Percentiles rank a stretch among this genome's conserved stretches.
Evolutionary conservation across 176 grass and related monocot species (phyloP).

Genomic region (Avena atlantica): DNA sequence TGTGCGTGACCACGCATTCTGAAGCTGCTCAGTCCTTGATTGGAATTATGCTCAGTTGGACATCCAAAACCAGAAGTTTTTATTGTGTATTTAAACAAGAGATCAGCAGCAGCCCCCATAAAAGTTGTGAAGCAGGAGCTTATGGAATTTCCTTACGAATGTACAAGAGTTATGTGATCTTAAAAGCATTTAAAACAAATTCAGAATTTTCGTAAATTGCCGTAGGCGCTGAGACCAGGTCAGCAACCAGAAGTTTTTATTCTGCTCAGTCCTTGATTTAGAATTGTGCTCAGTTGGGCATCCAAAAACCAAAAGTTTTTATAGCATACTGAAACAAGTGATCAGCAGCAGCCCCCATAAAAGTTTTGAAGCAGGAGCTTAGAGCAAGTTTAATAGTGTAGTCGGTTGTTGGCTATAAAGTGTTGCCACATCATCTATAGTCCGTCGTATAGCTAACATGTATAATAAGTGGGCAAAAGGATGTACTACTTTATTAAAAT

Average conservation of each 20-base stretch:
- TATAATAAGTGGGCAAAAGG: no score
- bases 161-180: neutral
- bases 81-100: neutral
- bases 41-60: slow-evolving; percentile 22
- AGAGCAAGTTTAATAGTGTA: no score
- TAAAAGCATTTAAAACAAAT: neutral
- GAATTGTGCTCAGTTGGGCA: slow-evolving; percentile 24
- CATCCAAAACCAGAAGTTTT: neutral
- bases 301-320: neutral
- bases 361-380: neutral
- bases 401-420: no score
- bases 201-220: neutral
- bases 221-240: neutral
- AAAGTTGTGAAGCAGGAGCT: neutral
- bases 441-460: no score
- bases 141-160: neutral
- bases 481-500: no score
- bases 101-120: neutral
- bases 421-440: no score
- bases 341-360: neutral
- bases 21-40: slow-evolving; percentile 2
- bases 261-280: neutral
- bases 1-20: neutral
- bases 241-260: neutral
- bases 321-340: neutral